Percentiles rank a stretch among this genome's conserved stretches.
phyloP scores from a whole-genome alignment of 169 alveolate genomes.

The Cryptosporidium meleagridis region DNA sequence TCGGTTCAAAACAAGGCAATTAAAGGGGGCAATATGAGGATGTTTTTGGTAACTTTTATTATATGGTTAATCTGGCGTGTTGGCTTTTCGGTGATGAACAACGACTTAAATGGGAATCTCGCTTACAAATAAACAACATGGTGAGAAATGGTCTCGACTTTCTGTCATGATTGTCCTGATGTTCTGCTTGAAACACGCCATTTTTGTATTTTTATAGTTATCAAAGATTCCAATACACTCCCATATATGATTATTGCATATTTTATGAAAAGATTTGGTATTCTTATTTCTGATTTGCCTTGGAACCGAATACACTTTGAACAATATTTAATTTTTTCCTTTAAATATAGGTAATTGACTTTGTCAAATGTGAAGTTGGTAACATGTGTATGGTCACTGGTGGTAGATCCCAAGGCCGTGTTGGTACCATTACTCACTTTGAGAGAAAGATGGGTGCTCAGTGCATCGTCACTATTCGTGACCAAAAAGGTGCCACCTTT shows the following conservation, averaged over 20 bases:
- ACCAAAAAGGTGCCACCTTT: constrained; percentile 92
- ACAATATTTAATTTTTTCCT: not conserved
- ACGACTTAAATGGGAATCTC: constrained; percentile 75
- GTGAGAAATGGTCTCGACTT: constrained; percentile 56
- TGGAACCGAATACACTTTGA: not conserved
- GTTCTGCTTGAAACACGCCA: not conserved
- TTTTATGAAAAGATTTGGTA: not conserved
- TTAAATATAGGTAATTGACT: constrained; percentile 83
- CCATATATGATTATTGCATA: not conserved
- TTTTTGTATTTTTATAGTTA: not conserved
- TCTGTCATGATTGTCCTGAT: constrained; percentile 61
- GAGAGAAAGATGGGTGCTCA: constrained; percentile 96
- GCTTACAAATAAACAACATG: constrained; percentile 25
- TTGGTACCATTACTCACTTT: constrained; percentile 94
- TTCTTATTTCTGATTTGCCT: not conserved
- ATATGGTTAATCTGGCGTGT: not conserved
- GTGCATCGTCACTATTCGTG: constrained; percentile 79
- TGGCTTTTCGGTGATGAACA: constrained; percentile 60
- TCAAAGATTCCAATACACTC: not conserved
- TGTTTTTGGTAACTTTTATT: not conserved
- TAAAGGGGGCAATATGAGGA: not conserved
- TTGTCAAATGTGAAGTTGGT: constrained; percentile 95
- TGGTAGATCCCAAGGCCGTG: constrained; percentile 99
- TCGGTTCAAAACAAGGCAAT: not conserved
- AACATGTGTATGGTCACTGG: constrained; percentile 94